A percentile compares a stretch with the other conserved stretches of the same genome.
Evolutionary conservation across 805 yeast species (phyloP).

Genomic region (Lipomyces sp.): DNA sequence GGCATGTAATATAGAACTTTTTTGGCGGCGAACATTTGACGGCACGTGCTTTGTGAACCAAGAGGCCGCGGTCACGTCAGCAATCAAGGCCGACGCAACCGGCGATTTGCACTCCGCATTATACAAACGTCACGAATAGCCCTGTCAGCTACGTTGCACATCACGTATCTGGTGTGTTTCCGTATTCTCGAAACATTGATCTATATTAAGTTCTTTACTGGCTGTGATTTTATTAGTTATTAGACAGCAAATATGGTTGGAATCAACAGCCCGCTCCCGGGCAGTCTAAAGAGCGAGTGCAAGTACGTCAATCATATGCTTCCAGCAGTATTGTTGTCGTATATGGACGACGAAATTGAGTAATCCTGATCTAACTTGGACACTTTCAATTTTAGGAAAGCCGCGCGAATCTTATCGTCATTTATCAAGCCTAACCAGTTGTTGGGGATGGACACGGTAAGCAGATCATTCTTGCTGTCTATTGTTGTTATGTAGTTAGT

Average conservation of each 20-base stretch:
- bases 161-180: neutral
- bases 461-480: constrained; percentile 1
- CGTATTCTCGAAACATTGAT: neutral
- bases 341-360: neutral
- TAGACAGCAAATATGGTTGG: constrained; percentile 19
- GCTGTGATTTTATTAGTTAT: neutral
- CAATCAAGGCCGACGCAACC: too few relatives aligned
- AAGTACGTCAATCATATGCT: constrained; percentile 55
- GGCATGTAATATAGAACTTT: too few relatives aligned
- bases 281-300: constrained; percentile 83
- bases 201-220: neutral
- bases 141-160: neutral
- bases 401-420: constrained; percentile 86
- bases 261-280: constrained; percentile 91
- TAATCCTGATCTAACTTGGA: neutral
- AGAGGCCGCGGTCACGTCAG: too few relatives aligned
- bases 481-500: neutral
- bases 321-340: neutral
- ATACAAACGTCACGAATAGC: too few relatives aligned
- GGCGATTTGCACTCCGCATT: too few relatives aligned
- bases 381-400: constrained; percentile 59
- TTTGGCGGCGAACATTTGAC: too few relatives aligned
- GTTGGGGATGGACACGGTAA: constrained; percentile 71
- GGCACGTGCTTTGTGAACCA: too few relatives aligned
- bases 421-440: constrained; percentile 94